Evolutionary conservation across 495 filamentous ascomycete species (phyloP), one percentile per base, ranked within the genome.

Genomic region (Penicillium samsonianum): DNA sequence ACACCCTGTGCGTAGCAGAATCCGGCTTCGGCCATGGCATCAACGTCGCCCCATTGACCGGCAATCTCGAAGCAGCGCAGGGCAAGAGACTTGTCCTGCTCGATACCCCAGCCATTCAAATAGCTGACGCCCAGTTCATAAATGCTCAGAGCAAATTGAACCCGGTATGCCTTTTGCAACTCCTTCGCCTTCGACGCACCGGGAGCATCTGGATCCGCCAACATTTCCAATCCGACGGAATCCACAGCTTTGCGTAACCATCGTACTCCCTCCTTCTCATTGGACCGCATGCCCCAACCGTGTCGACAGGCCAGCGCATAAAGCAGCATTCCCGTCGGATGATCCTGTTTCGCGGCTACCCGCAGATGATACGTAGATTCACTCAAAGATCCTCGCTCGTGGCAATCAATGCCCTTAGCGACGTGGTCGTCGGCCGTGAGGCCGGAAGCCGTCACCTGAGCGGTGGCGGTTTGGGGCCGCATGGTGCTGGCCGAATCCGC

Each of bases 81-180:
- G 3, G 92, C 94, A 52, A 96, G 79, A 5, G 81, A 77, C 67
- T 96, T 96, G 67, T 98, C 92, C 70, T 94, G 90, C 61, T 92
- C 86, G 44, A 92, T 94, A 5, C 94, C 94, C 94, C 94, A 98
- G 2, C 94, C 94, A 61, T 98, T 96, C 83, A 97, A 87, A 69
- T 97, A 90, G 72, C 90, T 94, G n/a, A 96, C 89, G 6, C 94
- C 94, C 19, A 98, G 77, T 75, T 98, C 94, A 59, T 98, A 98
- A 33, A 97, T 90, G 67, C 91, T 91, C 53, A 97, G 76, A 2
- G 94, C 94, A 70, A 97, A 96, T 64, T 97, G 92, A 12, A 93
- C 90, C 54, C 90, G 87, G 42, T 90, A 85, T 3, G 86, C 85
- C 72, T 94, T 94, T 45, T 81, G 82, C 62, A 84, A 63, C 68